phyloP scores from a whole-genome alignment of 768 basidiomycete species.

The Termitomyces sp. region DNA sequence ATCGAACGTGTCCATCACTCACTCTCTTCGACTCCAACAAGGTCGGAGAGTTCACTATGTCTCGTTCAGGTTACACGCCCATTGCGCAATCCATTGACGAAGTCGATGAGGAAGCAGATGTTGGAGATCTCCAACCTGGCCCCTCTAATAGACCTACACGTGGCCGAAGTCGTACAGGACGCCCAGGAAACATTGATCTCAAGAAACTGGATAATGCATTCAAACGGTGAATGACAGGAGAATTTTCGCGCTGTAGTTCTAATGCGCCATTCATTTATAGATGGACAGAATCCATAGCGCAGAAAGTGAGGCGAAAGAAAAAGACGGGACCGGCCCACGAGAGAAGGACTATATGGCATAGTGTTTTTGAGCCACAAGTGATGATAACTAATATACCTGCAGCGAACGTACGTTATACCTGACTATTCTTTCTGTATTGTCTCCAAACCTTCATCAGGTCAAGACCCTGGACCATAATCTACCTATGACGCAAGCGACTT shows the following conservation, averaged over 20 bases:
- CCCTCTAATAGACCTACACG: constrained; percentile 25
- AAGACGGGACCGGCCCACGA: constrained; percentile 62
- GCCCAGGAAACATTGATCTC: constrained; percentile 72
- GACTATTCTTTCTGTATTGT: background rate
- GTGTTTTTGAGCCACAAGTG: constrained; percentile 71
- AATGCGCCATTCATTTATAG: constrained; percentile 27
- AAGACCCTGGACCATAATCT: constrained; percentile 82
- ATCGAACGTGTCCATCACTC: constrained; percentile 1
- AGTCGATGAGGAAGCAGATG: constrained; percentile 38
- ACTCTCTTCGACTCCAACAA: background rate
- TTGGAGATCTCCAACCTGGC: constrained; percentile 26
- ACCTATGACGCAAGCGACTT: constrained; percentile 72
- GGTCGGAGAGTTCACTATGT: constrained; percentile 15
- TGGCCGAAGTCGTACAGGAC: constrained; percentile 32
- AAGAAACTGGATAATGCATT: constrained; percentile 79
- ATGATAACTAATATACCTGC: constrained; percentile 27
- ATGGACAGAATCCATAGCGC: constrained; percentile 86
- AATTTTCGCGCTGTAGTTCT: background rate
- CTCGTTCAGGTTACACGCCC: constrained; percentile 47
- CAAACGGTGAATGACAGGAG: constrained; percentile 51
- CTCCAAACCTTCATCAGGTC: constrained; percentile 31
- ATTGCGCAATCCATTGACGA: constrained; percentile 39
- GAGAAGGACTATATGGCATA: constrained; percentile 73
- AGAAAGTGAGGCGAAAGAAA: constrained; percentile 80
- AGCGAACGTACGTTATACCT: constrained; percentile 31